A percentile compares a stretch with the other conserved stretches of the same genome.
phyloP scores from a whole-genome alignment of 176 grass and related monocot genomes.

The Dendrocalamus sinicus region DNA sequence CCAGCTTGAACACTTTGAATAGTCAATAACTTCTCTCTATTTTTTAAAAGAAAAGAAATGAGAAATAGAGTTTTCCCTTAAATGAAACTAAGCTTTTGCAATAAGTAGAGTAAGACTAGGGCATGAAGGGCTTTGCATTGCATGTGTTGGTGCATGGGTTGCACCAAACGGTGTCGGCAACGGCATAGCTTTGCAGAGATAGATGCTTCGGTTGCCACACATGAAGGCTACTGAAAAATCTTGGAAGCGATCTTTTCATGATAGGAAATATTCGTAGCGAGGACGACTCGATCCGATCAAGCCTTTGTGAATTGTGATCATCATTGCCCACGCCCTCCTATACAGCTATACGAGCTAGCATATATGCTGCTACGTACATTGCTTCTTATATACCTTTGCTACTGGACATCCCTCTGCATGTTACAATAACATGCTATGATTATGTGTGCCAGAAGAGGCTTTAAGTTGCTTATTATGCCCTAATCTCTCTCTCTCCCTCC shows the following conservation, averaged over 20 bases:
- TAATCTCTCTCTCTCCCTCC: not conserved
- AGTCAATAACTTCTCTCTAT: not conserved
- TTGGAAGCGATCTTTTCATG: constrained; percentile 77
- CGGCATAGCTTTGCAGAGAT: constrained; percentile 30
- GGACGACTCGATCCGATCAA: constrained; percentile 57
- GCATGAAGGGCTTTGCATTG: not conserved
- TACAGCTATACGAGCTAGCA: not conserved
- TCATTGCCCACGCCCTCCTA: constrained; percentile 45
- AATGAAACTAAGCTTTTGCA: not conserved
- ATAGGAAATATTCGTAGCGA: constrained; percentile 65
- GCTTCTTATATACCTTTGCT: not conserved
- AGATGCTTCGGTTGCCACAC: constrained; percentile 63
- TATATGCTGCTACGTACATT: not conserved
- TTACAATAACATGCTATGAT: constrained; percentile 8
- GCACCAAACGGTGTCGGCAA: constrained; percentile 64
- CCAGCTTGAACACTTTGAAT: not conserved
- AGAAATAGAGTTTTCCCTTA: not conserved
- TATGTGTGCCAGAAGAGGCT: constrained; percentile 22
- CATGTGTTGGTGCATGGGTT: constrained; percentile 41
- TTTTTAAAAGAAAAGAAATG: not conserved
- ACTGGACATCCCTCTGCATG: constrained; percentile 32
- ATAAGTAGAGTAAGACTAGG: not conserved
- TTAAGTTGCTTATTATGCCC: not conserved
- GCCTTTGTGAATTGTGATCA: constrained; percentile 30
- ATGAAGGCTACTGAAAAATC: constrained; percentile 40